Evolutionary conservation across 164 flowering plant species (phyloP).

Genomic region (Sextonia rubra): DNA sequence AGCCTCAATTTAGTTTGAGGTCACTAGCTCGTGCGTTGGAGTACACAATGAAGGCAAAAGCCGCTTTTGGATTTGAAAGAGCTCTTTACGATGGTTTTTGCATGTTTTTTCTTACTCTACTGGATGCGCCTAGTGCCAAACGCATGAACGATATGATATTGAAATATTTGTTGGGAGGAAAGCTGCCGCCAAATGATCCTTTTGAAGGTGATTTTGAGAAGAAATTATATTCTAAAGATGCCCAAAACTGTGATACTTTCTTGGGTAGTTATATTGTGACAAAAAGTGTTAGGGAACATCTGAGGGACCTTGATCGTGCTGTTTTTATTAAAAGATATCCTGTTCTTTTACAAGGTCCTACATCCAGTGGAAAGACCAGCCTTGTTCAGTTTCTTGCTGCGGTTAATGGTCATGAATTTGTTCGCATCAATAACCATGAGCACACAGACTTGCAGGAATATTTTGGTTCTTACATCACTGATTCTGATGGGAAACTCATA

Average conservation of each 20-base stretch:
- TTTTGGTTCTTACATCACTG: slow-evolving; percentile 81
- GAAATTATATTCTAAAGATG: background rate
- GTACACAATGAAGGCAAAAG: slow-evolving; percentile 54
- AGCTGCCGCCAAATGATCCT: slow-evolving; percentile 31
- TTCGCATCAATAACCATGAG: slow-evolving; percentile 94
- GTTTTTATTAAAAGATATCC: slow-evolving; percentile 73
- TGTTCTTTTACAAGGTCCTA: slow-evolving; percentile 95
- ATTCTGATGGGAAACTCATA: slow-evolving; percentile 72
- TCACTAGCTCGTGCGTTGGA: slow-evolving; percentile 90
- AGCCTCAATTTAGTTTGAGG: slow-evolving; percentile 93
- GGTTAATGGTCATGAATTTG: slow-evolving; percentile 75
- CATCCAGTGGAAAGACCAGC: slow-evolving; percentile 99
- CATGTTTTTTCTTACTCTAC: slow-evolving; percentile 80
- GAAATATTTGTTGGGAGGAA: slow-evolving; percentile 37
- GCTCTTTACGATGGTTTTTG: slow-evolving; percentile 95
- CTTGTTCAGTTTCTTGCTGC: slow-evolving; percentile 91
- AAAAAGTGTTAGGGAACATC: slow-evolving; percentile 59
- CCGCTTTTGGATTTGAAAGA: slow-evolving; percentile 43
- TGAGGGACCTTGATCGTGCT: slow-evolving; percentile 71
- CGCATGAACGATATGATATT: slow-evolving; percentile 54
- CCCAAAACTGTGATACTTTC: slow-evolving; percentile 26
- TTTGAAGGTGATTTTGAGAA: slow-evolving; percentile 37
- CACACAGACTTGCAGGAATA: slow-evolving; percentile 97
- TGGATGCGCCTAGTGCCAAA: slow-evolving; percentile 73
- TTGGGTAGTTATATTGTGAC: slow-evolving; percentile 58